These are phyloP conservation scores for Alternaria gaisen DNA, from an alignment of 2,329 filamentous ascomycete species.

Conservation along the genomic window DNA sequence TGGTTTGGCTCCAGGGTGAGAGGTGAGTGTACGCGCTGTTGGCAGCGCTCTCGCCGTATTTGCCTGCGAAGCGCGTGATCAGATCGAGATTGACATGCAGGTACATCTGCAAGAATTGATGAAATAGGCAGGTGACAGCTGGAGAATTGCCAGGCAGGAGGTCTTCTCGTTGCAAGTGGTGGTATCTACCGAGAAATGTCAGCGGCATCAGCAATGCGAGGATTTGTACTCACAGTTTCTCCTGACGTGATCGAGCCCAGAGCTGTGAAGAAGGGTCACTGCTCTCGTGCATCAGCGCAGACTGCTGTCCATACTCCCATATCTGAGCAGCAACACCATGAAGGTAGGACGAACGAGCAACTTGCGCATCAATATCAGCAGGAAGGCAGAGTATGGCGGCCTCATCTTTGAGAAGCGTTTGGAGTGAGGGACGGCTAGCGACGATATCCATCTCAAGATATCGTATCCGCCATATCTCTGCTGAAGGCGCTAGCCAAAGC, in stretches of 20 bases:
- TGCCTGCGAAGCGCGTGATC: too few relatives aligned
- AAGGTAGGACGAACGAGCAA: neutral
- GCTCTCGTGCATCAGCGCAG: neutral
- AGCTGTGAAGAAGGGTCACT: neutral
- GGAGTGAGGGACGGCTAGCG: neutral
- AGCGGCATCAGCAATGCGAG: neutral
- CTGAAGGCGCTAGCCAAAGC: neutral
- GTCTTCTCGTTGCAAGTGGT: too few relatives aligned
- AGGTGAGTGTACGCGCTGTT: too few relatives aligned
- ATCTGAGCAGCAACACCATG: neutral
- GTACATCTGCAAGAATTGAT: too few relatives aligned
- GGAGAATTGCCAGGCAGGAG: too few relatives aligned
- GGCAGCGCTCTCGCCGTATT: too few relatives aligned
- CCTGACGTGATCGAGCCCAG: neutral
- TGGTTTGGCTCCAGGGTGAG: too few relatives aligned
- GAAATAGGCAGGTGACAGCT: too few relatives aligned
- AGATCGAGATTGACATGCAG: too few relatives aligned
- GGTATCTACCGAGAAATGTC: neutral
- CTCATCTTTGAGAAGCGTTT: neutral
- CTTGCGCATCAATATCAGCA: neutral
- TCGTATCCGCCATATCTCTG: neutral
- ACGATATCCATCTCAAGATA: neutral
- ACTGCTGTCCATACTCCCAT: neutral
- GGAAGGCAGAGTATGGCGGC: neutral
- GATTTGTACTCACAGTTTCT: neutral